Evolutionary conservation across 2,329 filamentous ascomycete species (phyloP).

Genomic region (Ceratocystis ficicola): DNA sequence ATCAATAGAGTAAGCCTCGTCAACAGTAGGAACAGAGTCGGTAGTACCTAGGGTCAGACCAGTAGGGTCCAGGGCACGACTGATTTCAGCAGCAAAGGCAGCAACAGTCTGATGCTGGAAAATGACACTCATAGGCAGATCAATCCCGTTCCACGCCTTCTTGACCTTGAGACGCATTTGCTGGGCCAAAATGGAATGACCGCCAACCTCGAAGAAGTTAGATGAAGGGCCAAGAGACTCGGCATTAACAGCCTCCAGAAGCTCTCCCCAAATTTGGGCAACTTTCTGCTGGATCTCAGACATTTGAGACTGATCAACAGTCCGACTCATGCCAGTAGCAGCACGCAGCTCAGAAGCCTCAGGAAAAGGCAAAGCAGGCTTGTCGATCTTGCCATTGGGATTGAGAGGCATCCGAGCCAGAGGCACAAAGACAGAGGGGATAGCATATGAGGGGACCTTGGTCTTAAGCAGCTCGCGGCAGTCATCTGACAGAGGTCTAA

Average conservation of each 20-base stretch:
- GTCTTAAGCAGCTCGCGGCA: conserved; percentile 31
- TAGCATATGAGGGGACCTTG: conserved; percentile 29
- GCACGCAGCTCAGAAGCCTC: conserved; percentile 21
- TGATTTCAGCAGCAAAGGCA: conserved; percentile 28
- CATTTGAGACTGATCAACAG: conserved; percentile 40
- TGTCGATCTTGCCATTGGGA: conserved; percentile 71
- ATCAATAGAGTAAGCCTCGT: conserved; percentile 41
- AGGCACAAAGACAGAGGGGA: conserved; percentile 30
- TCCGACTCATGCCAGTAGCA: conserved; percentile 14
- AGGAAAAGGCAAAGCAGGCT: conserved; percentile 65
- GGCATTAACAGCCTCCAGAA: conserved; percentile 23
- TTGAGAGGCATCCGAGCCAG: conserved; percentile 31
- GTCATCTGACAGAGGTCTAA: conserved; percentile 29
- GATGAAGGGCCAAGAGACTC: conserved; percentile 26
- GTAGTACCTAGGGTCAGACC: conserved; percentile 27
- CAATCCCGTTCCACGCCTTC: conserved; percentile 27
- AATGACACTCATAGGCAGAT: conserved; percentile 29
- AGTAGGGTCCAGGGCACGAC: conserved; percentile 25
- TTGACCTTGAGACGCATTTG: conserved; percentile 32
- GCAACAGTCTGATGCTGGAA: conserved; percentile 28
- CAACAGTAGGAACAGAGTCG: conserved; percentile 23
- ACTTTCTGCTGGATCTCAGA: conserved; percentile 27
- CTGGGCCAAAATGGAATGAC: conserved; percentile 45
- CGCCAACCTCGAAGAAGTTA: conserved; percentile 33
- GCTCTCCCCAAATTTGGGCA: conserved; percentile 23